Evolutionary conservation across 352 stramenopile species (phyloP), one percentile per base, ranked within the genome.

Genomic region (Phytopythium vexans): DNA sequence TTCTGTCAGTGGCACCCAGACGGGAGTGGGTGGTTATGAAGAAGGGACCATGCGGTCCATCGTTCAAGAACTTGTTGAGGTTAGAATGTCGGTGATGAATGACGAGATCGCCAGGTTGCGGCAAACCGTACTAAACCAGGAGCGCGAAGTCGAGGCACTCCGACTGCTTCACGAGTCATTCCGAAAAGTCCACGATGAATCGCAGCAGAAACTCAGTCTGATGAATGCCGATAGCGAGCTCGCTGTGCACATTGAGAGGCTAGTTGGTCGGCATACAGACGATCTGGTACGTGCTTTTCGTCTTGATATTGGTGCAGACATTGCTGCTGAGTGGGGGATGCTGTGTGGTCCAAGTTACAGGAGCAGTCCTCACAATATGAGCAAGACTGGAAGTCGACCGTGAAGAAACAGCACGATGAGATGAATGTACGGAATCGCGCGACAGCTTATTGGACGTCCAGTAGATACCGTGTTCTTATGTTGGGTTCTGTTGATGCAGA

Each of bases 41-140:
- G 80, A 77, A 12, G 72, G 73, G 15, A 69, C 75, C 15, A 86
- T 92, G 72, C 66, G 66, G 3, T 75, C 68, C 1, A 70, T 87
- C 5, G 67, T 92, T 32, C 70, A 88, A 38, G 78, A 89, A 36
- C 81, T 92, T 8, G 60, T 92, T 8, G 78, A 89, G 41, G 66
- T 85, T 41, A 86, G 86, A 56, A 48, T 92, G 10, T 68, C 75
- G 27, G 56, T 65, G 0, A 70, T 92, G 64, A 74, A 71, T 14
- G 66, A 82, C 12, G 68, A 92, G 44, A 70, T 92, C 1, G 45
- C 49, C 12, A 32, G 67, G 27, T 27, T 92, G 14, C 77, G 71
- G 8, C 68, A 80, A 51, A 86, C 70, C 21, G 56, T 89, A 31
- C 53, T 74, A 32, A 49, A 56, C 8, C 81, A 92, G 49, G 72